Evolutionary conservation across 345 rosid species (phyloP).

Genomic region (Adansonia digitata): DNA sequence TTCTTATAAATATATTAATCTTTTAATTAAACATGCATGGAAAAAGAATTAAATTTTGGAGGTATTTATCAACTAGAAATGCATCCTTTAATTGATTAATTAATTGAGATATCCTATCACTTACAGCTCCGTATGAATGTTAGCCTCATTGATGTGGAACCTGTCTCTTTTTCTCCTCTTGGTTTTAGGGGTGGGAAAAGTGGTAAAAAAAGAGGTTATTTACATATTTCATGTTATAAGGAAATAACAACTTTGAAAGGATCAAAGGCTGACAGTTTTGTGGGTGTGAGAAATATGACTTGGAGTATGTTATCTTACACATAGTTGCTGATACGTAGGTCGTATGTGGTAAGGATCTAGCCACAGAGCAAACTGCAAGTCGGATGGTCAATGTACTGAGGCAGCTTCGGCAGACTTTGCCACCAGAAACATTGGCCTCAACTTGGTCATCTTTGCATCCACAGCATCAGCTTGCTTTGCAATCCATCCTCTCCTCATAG

Average conservation of each 20-base stretch:
- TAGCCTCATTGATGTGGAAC: background rate
- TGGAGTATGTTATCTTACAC: background rate
- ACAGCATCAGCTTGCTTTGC: constrained; percentile 37
- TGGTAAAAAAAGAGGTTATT: background rate
- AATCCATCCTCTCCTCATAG: constrained; percentile 67
- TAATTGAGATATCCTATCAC: background rate
- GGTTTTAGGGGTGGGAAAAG: background rate
- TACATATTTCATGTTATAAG: background rate
- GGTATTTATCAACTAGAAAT: background rate
- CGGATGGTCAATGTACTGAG: constrained; percentile 67
- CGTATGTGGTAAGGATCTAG: constrained; percentile 10
- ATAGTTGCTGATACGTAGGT: background rate
- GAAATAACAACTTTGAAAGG: background rate
- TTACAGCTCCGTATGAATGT: background rate
- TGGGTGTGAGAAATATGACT: background rate
- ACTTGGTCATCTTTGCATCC: constrained; percentile 54
- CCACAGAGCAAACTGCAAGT: constrained; percentile 59
- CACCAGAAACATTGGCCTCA: constrained; percentile 65
- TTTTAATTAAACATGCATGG: background rate
- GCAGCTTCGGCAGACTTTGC: constrained; percentile 75
- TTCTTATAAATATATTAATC: background rate
- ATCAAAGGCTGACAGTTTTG: background rate
- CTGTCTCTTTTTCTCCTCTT: background rate
- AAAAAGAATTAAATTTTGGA: background rate
- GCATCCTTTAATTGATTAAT: background rate